Conservation (phyloP, 805 yeast species). For the Diddensiella caesifluorescens region DNA sequence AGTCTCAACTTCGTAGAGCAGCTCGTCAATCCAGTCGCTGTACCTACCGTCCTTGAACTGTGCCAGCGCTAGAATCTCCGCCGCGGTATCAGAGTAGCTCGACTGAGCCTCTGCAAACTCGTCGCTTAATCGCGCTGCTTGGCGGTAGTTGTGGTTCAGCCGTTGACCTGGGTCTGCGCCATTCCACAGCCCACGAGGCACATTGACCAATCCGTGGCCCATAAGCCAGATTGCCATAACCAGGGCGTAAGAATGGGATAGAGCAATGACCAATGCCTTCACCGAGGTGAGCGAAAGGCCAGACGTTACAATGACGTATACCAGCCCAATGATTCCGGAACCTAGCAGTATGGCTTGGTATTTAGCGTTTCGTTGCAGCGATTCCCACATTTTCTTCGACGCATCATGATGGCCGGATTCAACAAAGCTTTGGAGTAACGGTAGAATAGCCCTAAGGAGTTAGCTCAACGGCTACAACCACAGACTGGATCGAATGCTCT, state of each 20-base stretch:
- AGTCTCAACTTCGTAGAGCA: constrained; percentile 39
- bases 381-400: constrained; percentile 45
- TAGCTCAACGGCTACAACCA: neutral
- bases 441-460: constrained; percentile 42
- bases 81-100: constrained; percentile 56
- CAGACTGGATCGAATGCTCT: neutral
- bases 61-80: constrained; percentile 50
- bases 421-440: constrained; percentile 66
- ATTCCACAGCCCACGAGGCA: constrained; percentile 49
- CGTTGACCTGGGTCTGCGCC: constrained; percentile 34
- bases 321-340: constrained; percentile 47
- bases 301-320: constrained; percentile 54
- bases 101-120: constrained; percentile 57
- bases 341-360: constrained; percentile 56
- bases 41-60: constrained; percentile 45
- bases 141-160: constrained; percentile 41
- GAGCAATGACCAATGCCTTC: constrained; percentile 63
- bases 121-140: constrained; percentile 55
- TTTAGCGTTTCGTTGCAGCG: constrained; percentile 50
- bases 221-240: constrained; percentile 73
- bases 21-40: constrained; percentile 60
- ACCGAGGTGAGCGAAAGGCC: constrained; percentile 53
- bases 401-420: constrained; percentile 60
- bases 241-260: constrained; percentile 72
- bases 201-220: constrained; percentile 71